These are phyloP conservation scores for Cercospora sp. DNA, from an alignment of 2,329 filamentous ascomycete species.

Conservation along the genomic window DNA sequence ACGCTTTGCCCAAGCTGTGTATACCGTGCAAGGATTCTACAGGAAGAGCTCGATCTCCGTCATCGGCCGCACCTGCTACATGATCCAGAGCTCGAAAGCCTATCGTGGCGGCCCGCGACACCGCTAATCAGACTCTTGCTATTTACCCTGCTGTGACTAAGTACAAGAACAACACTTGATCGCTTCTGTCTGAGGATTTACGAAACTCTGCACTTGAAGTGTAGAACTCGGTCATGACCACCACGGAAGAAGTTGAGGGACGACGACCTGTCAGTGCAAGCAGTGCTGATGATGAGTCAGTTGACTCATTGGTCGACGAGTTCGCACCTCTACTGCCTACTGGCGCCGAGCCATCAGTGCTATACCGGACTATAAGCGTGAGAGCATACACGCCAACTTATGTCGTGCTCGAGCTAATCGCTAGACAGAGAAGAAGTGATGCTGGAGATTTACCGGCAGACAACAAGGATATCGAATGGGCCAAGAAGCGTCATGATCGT, in stretches of 20 bases:
- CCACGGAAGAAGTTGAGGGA: conserved; percentile 6
- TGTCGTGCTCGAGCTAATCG: conserved; percentile 2
- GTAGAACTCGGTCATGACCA: conserved; percentile 1
- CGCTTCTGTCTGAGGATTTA: not conserved
- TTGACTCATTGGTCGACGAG: conserved; percentile 17
- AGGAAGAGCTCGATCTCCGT: conserved; percentile 4
- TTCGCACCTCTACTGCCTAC: conserved; percentile 20
- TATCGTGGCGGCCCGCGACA: conserved; percentile 9
- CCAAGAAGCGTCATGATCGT: conserved; percentile 10
- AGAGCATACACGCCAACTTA: conserved; percentile 1
- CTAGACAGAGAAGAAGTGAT: conserved; percentile 19
- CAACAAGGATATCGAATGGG: conserved; percentile 28
- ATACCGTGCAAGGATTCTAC: conserved; percentile 5
- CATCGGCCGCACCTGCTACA: conserved; percentile 7
- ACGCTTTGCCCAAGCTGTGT: not conserved
- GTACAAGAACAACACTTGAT: not conserved
- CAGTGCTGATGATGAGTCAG: conserved; percentile 7
- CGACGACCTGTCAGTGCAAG: not conserved
- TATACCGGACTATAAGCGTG: conserved; percentile 29
- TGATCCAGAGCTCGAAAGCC: conserved; percentile 5
- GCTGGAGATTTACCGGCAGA: conserved; percentile 27
- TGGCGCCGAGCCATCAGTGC: conserved; percentile 11
- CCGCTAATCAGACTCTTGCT: conserved; percentile 3
- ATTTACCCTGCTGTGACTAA: not conserved
- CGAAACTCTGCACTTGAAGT: not conserved